Evolutionary conservation across 1,139 yeast genomes (phyloP).

Genomic region (Suhomyces guaymorum): DNA sequence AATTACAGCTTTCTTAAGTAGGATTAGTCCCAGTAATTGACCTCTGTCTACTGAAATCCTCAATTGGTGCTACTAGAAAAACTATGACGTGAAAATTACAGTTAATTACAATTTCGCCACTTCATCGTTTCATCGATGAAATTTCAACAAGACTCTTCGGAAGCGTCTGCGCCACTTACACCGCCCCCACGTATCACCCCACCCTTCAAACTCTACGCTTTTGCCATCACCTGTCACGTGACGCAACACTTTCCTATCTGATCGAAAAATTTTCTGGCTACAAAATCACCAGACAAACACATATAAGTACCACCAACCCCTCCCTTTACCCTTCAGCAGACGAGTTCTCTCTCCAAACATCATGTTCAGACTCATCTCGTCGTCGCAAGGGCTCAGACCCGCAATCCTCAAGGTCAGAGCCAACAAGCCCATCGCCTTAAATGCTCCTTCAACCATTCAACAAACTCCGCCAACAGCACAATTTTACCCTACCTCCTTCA

Average conservation of each 20-base stretch:
- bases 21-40: no score
- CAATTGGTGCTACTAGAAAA: no score
- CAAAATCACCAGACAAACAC: constrained; percentile 1
- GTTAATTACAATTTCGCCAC: no score
- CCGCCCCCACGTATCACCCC: background rate
- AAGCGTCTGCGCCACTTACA: background rate
- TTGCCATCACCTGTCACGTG: background rate
- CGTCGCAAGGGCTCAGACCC: constrained; percentile 42
- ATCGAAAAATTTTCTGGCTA: constrained; percentile 9
- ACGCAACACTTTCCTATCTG: background rate
- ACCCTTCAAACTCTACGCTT: background rate
- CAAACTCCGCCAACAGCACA: constrained; percentile 3
- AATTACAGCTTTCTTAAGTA: no score
- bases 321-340: no score
- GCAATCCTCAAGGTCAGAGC: constrained; percentile 41
- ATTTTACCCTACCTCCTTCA: constrained; percentile 11
- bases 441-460: constrained; percentile 3
- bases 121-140: no score
- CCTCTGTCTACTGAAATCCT: no score
- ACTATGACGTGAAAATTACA: no score
- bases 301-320: constrained; percentile 1
- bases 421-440: constrained; percentile 25
- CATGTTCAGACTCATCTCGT: constrained; percentile 44
- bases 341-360: no score
- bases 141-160: no score